A percentile compares a stretch with the other conserved stretches of the same genome.
These are phyloP conservation scores for Pseudotsuga menziesii DNA, from an alignment of 75 land plant genomes.

Conservation along the genomic window DNA sequence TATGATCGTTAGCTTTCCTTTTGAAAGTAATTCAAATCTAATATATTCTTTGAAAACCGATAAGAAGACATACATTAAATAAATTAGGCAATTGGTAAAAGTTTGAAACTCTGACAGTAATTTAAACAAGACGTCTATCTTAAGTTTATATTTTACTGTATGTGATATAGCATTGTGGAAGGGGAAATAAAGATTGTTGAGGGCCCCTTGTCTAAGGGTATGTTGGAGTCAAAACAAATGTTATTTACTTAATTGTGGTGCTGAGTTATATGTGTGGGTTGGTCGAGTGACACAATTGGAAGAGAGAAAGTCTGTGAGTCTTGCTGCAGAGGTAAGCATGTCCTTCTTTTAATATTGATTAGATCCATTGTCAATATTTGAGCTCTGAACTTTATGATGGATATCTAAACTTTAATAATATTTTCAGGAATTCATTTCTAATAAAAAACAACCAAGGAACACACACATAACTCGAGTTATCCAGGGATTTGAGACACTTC, in stretches of 20 bases:
- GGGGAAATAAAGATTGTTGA: background rate
- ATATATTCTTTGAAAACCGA: background rate
- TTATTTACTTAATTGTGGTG: conserved; percentile 61
- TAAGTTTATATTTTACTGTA: background rate
- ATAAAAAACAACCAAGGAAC: conserved; percentile 23
- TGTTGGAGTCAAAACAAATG: conserved; percentile 52
- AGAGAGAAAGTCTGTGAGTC: conserved; percentile 43
- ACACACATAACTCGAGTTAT: conserved; percentile 36
- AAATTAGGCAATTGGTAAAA: background rate
- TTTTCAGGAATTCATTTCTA: conserved; percentile 37
- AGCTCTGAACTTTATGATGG: too few relatives aligned
- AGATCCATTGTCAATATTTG: background rate
- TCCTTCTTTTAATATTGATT: background rate
- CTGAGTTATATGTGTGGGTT: conserved; percentile 61
- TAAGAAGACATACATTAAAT: background rate
- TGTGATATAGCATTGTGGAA: conserved; percentile 9
- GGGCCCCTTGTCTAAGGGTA: conserved; percentile 21
- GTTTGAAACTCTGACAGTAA: too few relatives aligned
- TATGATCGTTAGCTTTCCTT: too few relatives aligned
- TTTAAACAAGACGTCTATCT: background rate
- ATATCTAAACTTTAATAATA: background rate
- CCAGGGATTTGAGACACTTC: conserved; percentile 59
- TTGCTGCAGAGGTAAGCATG: conserved; percentile 44
- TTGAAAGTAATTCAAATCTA: background rate
- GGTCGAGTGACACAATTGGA: conserved; percentile 49